Percentiles rank a stretch among this genome's conserved stretches.
phyloP scores from a whole-genome alignment of 768 basidiomycete genomes.

The Russula compacta region DNA sequence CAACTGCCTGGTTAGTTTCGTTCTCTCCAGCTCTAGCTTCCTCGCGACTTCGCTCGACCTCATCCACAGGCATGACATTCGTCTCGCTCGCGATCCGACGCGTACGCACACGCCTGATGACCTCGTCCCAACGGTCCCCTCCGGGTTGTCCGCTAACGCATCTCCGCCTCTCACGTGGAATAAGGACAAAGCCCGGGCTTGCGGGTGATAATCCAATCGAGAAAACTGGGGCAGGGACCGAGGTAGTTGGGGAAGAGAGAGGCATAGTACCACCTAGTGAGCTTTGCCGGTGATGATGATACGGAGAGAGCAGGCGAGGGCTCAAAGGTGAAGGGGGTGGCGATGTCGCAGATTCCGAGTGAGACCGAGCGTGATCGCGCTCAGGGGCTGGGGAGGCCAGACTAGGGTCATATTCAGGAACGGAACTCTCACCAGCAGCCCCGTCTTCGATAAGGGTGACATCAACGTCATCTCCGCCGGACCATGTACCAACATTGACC shows the following conservation, averaged over 20 bases:
- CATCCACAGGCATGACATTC: background rate
- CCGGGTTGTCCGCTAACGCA: constrained; percentile 29
- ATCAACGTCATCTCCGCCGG: constrained; percentile 31
- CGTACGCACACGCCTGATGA: constrained; percentile 1
- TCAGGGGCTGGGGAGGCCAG: background rate
- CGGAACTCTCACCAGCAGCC: background rate
- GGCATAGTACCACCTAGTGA: constrained; percentile 13
- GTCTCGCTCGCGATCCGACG: constrained; percentile 13
- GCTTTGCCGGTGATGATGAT: background rate
- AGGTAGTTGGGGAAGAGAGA: constrained; percentile 5
- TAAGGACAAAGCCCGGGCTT: constrained; percentile 69
- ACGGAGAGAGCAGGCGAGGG: constrained; percentile 10
- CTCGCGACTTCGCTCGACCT: background rate
- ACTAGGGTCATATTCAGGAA: background rate
- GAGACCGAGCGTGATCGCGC: background rate
- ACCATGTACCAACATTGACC: constrained; percentile 35
- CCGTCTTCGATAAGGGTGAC: constrained; percentile 1
- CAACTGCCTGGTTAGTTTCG: background rate
- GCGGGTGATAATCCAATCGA: constrained; percentile 68
- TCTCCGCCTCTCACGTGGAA: constrained; percentile 45
- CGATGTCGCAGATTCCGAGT: background rate
- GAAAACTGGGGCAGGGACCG: constrained; percentile 38
- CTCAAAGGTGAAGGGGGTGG: constrained; percentile 3
- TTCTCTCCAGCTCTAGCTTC: background rate
- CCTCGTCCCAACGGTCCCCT: constrained; percentile 8